These are phyloP conservation scores for Annona cherimola DNA, from an alignment of 164 flowering plant genomes.

Conservation along the genomic window DNA sequence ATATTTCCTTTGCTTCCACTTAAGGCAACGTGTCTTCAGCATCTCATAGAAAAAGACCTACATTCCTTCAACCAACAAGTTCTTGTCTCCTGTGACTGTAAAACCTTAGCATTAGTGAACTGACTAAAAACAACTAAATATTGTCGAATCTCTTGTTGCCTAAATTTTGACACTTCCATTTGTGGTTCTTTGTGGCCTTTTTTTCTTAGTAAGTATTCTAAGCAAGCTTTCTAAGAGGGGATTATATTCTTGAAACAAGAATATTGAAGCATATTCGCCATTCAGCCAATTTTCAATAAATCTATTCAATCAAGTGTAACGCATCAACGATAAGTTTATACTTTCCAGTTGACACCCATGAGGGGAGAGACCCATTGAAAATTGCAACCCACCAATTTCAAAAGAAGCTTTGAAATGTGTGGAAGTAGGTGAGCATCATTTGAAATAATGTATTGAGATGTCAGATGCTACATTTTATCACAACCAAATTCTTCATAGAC, in stretches of 20 bases:
- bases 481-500: neutral
- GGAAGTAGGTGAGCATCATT: neutral
- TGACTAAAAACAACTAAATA: neutral
- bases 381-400: neutral
- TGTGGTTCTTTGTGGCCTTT: neutral
- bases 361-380: neutral
- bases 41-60: neutral
- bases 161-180: neutral
- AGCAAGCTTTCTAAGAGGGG: neutral
- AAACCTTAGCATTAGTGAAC: neutral
- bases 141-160: neutral
- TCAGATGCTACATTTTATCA: neutral
- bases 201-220: neutral
- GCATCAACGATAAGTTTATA: neutral
- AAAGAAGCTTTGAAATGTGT: neutral
- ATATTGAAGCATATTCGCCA: neutral
- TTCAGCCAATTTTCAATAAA: neutral
- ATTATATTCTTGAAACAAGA: neutral
- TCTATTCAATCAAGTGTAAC: neutral
- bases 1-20: neutral
- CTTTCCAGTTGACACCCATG: neutral
- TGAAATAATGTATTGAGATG: neutral
- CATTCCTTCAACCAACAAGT: neutral
- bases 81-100: neutral
- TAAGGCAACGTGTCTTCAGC: neutral